These are phyloP conservation scores for Mycena metata DNA, from an alignment of 768 basidiomycete genomes.

Conservation along the genomic window DNA sequence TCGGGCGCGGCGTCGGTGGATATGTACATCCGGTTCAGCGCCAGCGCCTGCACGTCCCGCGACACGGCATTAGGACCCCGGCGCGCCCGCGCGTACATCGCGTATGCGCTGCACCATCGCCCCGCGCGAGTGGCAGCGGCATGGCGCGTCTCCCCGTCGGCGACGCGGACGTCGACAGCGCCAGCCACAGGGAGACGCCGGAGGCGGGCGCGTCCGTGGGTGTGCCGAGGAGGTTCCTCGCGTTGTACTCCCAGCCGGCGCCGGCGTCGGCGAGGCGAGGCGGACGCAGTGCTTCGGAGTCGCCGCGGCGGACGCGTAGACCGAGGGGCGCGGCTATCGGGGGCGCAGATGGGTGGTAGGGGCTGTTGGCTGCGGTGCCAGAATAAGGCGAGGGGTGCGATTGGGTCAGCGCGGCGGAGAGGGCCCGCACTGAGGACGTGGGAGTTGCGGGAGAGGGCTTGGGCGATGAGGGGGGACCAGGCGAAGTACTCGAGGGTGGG, in stretches of 20 bases:
- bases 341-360: conserved; percentile 7
- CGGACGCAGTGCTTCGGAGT: conserved; percentile 60
- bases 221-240: conserved; percentile 58
- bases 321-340: conserved; percentile 56
- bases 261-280: too few species aligned
- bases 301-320: conserved; percentile 65
- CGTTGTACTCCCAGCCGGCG: conserved; percentile 51
- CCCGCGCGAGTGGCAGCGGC: conserved; percentile 49
- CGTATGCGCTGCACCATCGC: conserved; percentile 56
- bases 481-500: conserved; percentile 27
- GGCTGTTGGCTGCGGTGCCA: background rate
- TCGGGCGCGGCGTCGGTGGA: conserved; percentile 58
- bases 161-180: conserved; percentile 41
- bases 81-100: conserved; percentile 43
- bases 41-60: conserved; percentile 12
- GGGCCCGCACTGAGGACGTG: conserved; percentile 19
- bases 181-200: conserved; percentile 54
- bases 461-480: conserved; percentile 29
- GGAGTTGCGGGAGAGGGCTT: conserved; percentile 18
- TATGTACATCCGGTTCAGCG: conserved; percentile 56
- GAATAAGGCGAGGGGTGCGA: too few species aligned
- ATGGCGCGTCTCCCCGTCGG: conserved; percentile 35
- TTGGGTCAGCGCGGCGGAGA: too few species aligned
- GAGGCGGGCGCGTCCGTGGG: too few species aligned
- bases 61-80: background rate